Evolutionary conservation across 2,329 filamentous ascomycete genomes (phyloP).

Genomic region (Cordyceps cicadae): DNA sequence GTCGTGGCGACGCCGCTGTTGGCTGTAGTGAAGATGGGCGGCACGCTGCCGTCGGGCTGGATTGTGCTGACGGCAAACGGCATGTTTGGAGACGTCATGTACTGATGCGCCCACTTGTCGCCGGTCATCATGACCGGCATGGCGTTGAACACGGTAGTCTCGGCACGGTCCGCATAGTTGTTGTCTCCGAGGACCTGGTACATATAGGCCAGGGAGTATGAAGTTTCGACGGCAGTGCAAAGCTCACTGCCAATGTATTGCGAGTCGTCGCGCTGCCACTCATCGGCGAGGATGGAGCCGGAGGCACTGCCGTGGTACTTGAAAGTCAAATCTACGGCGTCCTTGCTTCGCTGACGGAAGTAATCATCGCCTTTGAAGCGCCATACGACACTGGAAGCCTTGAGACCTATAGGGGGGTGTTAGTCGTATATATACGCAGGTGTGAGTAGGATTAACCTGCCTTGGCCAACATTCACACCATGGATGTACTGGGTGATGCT

Average conservation of each 20-base stretch:
- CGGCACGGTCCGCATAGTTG: conserved; percentile 41
- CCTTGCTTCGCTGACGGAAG: conserved; percentile 27
- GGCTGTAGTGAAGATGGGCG: conserved; percentile 38
- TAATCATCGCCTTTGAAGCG: conserved; percentile 29
- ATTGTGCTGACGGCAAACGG: conserved; percentile 38
- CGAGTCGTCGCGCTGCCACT: conserved; percentile 29
- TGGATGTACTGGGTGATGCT: conserved; percentile 27
- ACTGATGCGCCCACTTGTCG: conserved; percentile 49
- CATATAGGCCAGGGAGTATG: conserved; percentile 26
- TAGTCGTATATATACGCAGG: not conserved
- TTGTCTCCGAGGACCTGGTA: conserved; percentile 26
- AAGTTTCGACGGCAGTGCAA: conserved; percentile 27
- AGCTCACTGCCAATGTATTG: conserved; percentile 30
- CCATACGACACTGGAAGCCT: conserved; percentile 32
- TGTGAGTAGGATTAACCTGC: conserved; percentile 16
- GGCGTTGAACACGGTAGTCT: conserved; percentile 46
- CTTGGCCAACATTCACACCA: conserved; percentile 37
- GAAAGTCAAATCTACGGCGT: conserved; percentile 29
- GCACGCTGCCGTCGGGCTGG: conserved; percentile 15
- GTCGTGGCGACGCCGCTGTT: conserved; percentile 31
- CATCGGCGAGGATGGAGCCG: conserved; percentile 34
- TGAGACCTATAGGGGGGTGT: conserved; percentile 21
- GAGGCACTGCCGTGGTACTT: conserved; percentile 32
- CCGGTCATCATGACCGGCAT: conserved; percentile 41
- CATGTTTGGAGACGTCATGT: conserved; percentile 46